These are phyloP conservation scores for Niebla homalea DNA, from an alignment of 495 filamentous ascomycete species.

Conservation along the genomic window DNA sequence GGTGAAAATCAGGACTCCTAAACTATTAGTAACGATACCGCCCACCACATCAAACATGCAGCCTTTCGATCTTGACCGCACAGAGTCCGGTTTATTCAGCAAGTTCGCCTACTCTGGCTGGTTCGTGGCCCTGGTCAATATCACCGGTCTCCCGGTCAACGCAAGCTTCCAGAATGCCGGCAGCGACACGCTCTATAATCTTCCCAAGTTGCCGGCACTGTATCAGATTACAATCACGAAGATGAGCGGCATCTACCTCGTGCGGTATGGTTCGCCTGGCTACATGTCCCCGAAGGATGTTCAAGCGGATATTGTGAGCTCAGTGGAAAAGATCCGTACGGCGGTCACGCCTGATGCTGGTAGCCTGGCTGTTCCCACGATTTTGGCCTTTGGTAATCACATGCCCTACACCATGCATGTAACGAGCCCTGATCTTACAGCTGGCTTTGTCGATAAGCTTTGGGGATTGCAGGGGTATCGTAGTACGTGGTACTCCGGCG, in stretches of 20 bases:
- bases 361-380: constrained; percentile 9
- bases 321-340: constrained; percentile 9
- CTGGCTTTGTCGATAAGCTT: constrained; percentile 36
- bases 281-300: constrained; percentile 9
- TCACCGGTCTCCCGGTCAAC: constrained; percentile 27
- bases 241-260: constrained; percentile 2
- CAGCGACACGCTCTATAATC: constrained; percentile 19
- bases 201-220: constrained; percentile 19
- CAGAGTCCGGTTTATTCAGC: constrained; percentile 27
- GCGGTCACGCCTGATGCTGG: constrained; percentile 4
- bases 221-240: constrained; percentile 13
- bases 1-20: constrained; percentile 29
- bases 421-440: constrained; percentile 22
- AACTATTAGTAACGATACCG: constrained; percentile 34
- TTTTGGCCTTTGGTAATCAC: constrained; percentile 18
- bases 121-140: constrained; percentile 30
- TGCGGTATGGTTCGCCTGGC: constrained; percentile 8
- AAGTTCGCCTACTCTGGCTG: constrained; percentile 28
- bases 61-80: constrained; percentile 22
- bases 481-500: constrained; percentile 41
- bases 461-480: constrained; percentile 37
- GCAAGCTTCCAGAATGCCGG: constrained; percentile 19
- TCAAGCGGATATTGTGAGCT: constrained; percentile 6
- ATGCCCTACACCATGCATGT: constrained; percentile 22
- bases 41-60: constrained; percentile 24